These are phyloP conservation scores for Cladosporium oxysporum DNA, from an alignment of 2,329 filamentous ascomycete species.

Conservation along the genomic window DNA sequence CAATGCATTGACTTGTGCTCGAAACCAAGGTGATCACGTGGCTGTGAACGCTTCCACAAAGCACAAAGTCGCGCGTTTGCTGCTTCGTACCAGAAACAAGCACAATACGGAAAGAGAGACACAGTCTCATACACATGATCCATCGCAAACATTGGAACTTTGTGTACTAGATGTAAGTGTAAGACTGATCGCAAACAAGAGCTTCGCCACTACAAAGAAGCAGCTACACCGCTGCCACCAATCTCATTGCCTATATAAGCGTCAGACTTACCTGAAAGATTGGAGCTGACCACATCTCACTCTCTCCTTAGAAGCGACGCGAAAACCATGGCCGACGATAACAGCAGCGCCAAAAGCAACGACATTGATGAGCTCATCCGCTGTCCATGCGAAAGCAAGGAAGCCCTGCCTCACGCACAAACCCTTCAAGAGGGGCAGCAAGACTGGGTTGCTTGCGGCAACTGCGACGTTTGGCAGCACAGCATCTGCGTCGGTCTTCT, in stretches of 20 bases:
- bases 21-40: too few species aligned
- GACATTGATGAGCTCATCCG: not conserved
- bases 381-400: not conserved
- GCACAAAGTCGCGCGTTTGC: not conserved
- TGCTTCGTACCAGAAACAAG: not conserved
- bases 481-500: not conserved
- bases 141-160: not conserved
- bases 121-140: not conserved
- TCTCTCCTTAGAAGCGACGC: too few species aligned
- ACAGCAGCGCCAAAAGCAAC: not conserved
- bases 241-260: not conserved
- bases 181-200: not conserved
- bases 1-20: not conserved
- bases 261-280: not conserved
- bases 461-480: not conserved
- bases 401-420: not conserved
- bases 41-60: not conserved
- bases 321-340: not conserved
- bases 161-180: not conserved
- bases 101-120: not conserved
- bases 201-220: not conserved
- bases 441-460: not conserved
- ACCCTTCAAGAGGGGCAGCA: not conserved
- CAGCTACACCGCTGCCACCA: not conserved
- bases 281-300: too few species aligned